Evolutionary conservation across 441 rosid species (phyloP).

Genomic region (Melastoma candidum): DNA sequence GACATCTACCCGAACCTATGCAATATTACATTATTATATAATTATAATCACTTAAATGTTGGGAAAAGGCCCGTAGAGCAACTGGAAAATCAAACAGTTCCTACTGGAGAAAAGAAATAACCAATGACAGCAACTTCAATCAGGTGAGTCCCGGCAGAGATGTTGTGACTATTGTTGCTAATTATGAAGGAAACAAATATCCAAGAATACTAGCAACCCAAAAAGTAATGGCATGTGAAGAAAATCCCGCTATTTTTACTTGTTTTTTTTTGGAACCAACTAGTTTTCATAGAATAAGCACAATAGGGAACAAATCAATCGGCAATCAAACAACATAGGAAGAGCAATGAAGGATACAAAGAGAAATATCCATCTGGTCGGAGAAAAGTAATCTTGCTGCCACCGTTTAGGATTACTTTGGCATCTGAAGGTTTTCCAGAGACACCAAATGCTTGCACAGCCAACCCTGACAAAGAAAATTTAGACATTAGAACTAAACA

Average conservation of each 20-base stretch:
- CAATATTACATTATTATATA: conserved; percentile 5
- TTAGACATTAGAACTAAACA: conserved; percentile 7
- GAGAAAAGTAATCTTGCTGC: conserved; percentile 59
- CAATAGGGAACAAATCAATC: background rate
- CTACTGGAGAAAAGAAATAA: conserved; percentile 90
- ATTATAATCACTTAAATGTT: conserved; percentile 6
- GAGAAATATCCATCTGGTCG: conserved; percentile 97
- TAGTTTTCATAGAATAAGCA: background rate
- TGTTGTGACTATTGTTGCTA: conserved; percentile 45
- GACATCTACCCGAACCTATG: conserved; percentile 92
- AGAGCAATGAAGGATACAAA: conserved; percentile 49
- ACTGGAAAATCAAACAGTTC: conserved; percentile 14
- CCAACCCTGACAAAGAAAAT: conserved; percentile 37
- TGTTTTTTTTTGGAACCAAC: too few relatives aligned
- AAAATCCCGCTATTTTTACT: too few relatives aligned
- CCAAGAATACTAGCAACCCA: conserved; percentile 1
- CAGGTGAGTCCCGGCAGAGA: conserved; percentile 91
- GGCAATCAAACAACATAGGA: background rate
- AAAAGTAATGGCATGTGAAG: too few relatives aligned
- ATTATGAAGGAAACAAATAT: conserved; percentile 41
- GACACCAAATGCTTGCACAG: conserved; percentile 38
- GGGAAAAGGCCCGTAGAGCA: conserved; percentile 3
- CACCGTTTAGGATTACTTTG: conserved; percentile 86
- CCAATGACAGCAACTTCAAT: conserved; percentile 88
- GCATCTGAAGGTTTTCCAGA: conserved; percentile 59